These are phyloP conservation scores for Craterostigma plantagineum DNA, from an alignment of 257 asterid genomes.

Conservation along the genomic window DNA sequence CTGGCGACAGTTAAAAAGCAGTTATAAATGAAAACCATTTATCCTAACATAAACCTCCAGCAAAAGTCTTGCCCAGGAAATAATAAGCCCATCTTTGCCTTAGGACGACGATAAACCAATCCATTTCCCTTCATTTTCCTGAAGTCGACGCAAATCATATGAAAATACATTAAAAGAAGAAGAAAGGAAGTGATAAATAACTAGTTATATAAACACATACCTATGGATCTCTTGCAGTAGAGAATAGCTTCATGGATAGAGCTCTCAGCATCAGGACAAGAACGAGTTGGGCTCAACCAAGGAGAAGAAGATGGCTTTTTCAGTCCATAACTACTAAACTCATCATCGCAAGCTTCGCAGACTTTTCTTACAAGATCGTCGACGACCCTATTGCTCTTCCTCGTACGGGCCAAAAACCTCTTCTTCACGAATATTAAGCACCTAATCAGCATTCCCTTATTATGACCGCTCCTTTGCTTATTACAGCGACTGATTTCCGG, in stretches of 20 bases:
- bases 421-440: slow-evolving; percentile 14
- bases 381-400: slow-evolving; percentile 15
- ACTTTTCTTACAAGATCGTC: slow-evolving; percentile 16
- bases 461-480: no score
- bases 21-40: no score
- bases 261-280: slow-evolving; percentile 15
- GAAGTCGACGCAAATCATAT: no score
- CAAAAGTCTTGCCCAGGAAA: no score
- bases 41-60: no score
- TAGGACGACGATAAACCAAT: no score
- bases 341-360: slow-evolving; percentile 15
- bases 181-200: slow-evolving; percentile 2
- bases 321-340: no score
- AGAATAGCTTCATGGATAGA: slow-evolving; percentile 28
- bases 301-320: no score
- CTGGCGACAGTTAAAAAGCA: no score
- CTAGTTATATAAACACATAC: not conserved
- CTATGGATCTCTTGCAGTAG: slow-evolving; percentile 26
- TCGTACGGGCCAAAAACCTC: slow-evolving; percentile 10
- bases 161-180: not conserved
- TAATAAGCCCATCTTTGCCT: no score
- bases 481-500: no score
- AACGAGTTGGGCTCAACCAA: slow-evolving; percentile 6
- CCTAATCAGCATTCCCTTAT: slow-evolving; percentile 8
- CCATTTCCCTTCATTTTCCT: no score